Evolutionary conservation across 805 yeast genomes (phyloP), one percentile per base, ranked within the genome.

Genomic region (Peterozyma xylosa): DNA sequence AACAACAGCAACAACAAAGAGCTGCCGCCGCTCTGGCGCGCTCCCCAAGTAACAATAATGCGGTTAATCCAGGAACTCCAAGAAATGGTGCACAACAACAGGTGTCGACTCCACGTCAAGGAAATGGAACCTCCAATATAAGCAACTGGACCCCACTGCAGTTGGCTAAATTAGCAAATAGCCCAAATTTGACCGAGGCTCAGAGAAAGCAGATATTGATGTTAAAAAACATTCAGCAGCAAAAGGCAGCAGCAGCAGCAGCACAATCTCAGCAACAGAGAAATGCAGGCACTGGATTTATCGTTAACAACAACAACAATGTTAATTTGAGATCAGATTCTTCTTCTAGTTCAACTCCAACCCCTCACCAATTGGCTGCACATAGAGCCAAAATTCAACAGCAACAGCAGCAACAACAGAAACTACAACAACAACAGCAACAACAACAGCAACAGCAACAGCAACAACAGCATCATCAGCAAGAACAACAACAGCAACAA

Each of bases 181-280:
- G 64, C 37, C 70, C 71, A 9, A 62, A 63, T 11, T 54, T 72
- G 43, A 66, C 70, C 5, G 70, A 72, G 2, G 71, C 67, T 46
- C 77, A 71, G 45, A 57, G 72, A 40, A 66, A 61, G 42, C 75
- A 70, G 51, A 51, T 70, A n/a, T 71, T 66, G 46, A 61, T 64
- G 60, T 48, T 67, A 37, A 65, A 67, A 46, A 65, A 68, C 9
- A 66, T 61, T 11, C 58, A 53, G 43, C 52, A 53, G 35, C 58
- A 48, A 37, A 63, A 48, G 38, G 34, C 34, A 5, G 34, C 34
- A 5, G 34, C 34, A 5, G 34, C 34, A 3, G 34, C 34, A 3
- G 33, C 49, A 17, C 39, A 46, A 18, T 57, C 52, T 43, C 52
- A 52, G 36, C 58, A 48, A 35, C 63, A 48, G 37, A 41, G 45